Base-by-base conservation (phyloP, 179 eudicot species). In the Pouteria campechiana region DNA sequence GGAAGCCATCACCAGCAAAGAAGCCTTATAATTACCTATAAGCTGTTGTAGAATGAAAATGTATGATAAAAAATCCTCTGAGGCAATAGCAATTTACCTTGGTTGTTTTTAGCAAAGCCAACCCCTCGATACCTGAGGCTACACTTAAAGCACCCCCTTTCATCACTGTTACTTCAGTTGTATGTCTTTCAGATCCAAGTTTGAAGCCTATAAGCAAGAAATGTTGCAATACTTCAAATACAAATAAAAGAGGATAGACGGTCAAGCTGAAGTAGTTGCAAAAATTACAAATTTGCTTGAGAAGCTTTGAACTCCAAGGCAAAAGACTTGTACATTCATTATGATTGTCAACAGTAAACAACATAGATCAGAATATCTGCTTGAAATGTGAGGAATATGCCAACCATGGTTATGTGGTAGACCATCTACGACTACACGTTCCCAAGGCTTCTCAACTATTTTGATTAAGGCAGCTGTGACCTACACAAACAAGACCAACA, bases 401-500 rank as follows among this genome's bases (percentile, higher is more conserved):
- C 46, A 64, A 89, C 97, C 98, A 62, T 90, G 98, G 5, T 53
- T 45, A 39, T 90, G 98, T 36, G 75, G 84, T 54, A 70, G 79
- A 22, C 93, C 95, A 57, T 79, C 70, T 20, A 86, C 37, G 32
- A 22, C 11, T 7, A 76, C 65, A 41, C 95, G 93, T 58, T 70
- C 82, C 98, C 98, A 90, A 32, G 95, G 93, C 76, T 90, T 90
- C 59, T 90, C 98, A 31, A 70, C 75, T 48, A 90, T 64, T 48
- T 69, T 81, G 63, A 90, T 63, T 27, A 74, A 72, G 52, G 95
- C 80, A 52, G 87, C 59, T 20, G 84, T 67, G 43, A 90, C 98
- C 98, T 90, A 55, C 53, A 60, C 25, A 47, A 50, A 16, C 32
- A 29, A 45, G 21, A 30, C 17, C 17, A 2, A n/a, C 0, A 25